Evolutionary conservation across 495 filamentous ascomycete genomes (phyloP), one percentile per base, ranked within the genome.

Genomic region (Glutinoglossum americanum): DNA sequence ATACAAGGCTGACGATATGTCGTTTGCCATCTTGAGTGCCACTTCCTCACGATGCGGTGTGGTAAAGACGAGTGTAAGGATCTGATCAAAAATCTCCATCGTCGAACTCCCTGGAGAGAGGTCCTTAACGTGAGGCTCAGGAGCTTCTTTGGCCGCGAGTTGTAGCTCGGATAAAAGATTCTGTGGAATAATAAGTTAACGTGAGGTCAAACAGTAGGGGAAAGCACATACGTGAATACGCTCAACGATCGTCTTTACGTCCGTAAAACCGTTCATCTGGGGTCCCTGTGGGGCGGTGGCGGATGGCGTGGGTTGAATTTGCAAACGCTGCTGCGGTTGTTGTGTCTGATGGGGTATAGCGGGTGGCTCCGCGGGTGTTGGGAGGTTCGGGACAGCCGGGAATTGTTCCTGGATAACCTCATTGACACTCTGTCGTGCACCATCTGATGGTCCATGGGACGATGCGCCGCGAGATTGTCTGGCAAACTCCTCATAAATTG

Each of bases 401-500:
- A 84, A 94, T 59, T 84, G 80, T 53, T 94, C 89, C 62, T 87
- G 84, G 25, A 96, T 76, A 15, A 92, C 79, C 63, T 96, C 89
- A 13, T 77, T 77, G 53, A 83, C 61, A 62, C 76, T 74, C 30
- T 79, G 76, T 30, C 78, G 74, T 28, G 70, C 66, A 64, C 73
- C 74, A 58, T 84, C 80, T 25, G 77, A 75, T 1, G 80, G 79
- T n/a, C 68, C 67, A 62, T 82, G 80, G 58, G 68, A 72, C 7
- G 76, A 58, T 0, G 79, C 71, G 17, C 75, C 76, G 30, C 86
- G 80, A 10, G 83, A 78, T 64, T 90, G 85, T 47, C 88, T 77
- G 5, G 85, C 87, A 68, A 99, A 99, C 48, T 95, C 88, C 60
- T 94, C 87, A 62, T 97, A 99, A 47, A 99, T 90, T 15, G 84